Conservation (phyloP, 192 early-diverging fungal species). For the Backusella luteola region DNA sequence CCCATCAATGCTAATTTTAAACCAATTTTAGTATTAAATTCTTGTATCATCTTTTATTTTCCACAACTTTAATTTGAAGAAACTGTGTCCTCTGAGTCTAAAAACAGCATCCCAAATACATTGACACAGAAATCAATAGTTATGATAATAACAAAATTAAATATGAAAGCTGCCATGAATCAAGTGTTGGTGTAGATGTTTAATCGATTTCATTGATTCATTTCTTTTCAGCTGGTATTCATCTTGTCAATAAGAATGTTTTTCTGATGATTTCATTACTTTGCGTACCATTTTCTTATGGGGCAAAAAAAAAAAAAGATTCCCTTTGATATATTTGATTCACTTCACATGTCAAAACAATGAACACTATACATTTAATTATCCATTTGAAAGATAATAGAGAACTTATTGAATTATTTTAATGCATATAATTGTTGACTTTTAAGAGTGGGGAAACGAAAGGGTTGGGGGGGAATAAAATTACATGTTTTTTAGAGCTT, state of each 20-base stretch:
- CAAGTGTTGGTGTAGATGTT: no score
- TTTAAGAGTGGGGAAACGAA: background rate
- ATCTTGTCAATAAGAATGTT: no score
- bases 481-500: constrained; percentile 21
- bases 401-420: background rate
- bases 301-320: no score
- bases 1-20: background rate
- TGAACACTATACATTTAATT: background rate
- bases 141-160: no score
- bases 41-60: background rate
- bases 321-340: no score
- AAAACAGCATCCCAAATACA: background rate
- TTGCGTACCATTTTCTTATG: no score
- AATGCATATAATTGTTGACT: background rate
- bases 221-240: no score
- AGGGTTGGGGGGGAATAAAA: background rate
- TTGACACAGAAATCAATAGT: no score
- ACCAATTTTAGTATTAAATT: background rate
- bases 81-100: background rate
- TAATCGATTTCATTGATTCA: no score
- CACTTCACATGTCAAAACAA: background rate
- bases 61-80: background rate
- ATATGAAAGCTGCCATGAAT: no score
- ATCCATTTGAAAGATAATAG: background rate
- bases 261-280: no score